A percentile compares a stretch with the other conserved stretches of the same genome.
Conservation (phyloP, 2,329 filamentous ascomycete genomes). For the Truncatella angustata region DNA sequence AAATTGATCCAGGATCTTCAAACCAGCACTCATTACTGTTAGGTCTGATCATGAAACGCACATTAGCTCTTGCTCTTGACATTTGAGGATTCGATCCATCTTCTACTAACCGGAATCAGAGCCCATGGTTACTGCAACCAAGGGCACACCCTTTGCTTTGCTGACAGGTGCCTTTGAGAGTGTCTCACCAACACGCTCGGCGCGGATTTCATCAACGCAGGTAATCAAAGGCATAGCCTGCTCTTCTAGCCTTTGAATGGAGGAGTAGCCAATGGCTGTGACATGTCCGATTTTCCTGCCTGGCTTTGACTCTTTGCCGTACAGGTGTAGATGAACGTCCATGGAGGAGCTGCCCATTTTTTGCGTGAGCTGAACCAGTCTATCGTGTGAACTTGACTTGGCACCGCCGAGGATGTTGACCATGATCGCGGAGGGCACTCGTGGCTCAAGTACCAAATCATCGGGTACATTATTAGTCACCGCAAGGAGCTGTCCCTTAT, state of each 20-base stretch:
- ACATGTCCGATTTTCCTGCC: slow-evolving; percentile 95
- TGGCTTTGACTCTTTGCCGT: slow-evolving; percentile 85
- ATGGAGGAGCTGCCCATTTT: slow-evolving; percentile 41
- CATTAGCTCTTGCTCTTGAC: not conserved
- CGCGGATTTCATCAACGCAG: slow-evolving; percentile 57
- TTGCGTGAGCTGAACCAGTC: slow-evolving; percentile 46
- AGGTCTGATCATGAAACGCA: slow-evolving; percentile 62
- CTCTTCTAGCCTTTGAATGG: slow-evolving; percentile 60
- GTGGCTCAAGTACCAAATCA: slow-evolving; percentile 53
- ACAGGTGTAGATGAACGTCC: slow-evolving; percentile 72
- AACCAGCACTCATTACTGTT: slow-evolving; percentile 61
- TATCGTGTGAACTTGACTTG: slow-evolving; percentile 59
- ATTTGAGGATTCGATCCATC: too few relatives aligned
- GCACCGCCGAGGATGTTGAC: slow-evolving; percentile 76
- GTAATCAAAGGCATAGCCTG: slow-evolving; percentile 68
- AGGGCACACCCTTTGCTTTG: slow-evolving; percentile 39
- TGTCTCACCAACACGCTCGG: slow-evolving; percentile 47
- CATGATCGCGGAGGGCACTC: slow-evolving; percentile 68
- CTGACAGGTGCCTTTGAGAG: slow-evolving; percentile 28
- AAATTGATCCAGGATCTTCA: slow-evolving; percentile 68
- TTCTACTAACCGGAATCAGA: too few relatives aligned
- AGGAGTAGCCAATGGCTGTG: slow-evolving; percentile 70
- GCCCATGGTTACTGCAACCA: slow-evolving; percentile 80
- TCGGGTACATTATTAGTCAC: slow-evolving; percentile 68
- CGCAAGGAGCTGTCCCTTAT: slow-evolving; percentile 82